Evolutionary conservation across 1,284 basidiomycete genomes (phyloP), one percentile per base, ranked within the genome.

Genomic region (Phellinidium pouzarii): DNA sequence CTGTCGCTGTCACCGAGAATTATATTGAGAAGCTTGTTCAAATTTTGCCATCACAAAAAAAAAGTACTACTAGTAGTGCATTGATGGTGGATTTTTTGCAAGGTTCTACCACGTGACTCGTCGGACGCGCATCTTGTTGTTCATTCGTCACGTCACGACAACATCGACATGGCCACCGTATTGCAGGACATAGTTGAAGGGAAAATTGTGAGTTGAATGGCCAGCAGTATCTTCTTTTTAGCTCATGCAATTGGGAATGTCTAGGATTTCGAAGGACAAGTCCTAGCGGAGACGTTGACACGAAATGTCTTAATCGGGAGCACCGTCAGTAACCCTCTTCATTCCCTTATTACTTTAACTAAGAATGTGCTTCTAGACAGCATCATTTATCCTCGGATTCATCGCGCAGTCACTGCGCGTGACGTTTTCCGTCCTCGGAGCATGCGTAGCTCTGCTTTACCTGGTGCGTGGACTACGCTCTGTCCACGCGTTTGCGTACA

Each of bases 251-350:
- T 31, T 31, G 6, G 29, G 5, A 31, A 3, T 2, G 31, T 5
- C 14, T 52, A 89, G 86, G 87, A 89, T 64, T 89, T 87, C 66
- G 76, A 80, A 59, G 86, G 86, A 1, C 86, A 89, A 62, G 76
- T 75, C 56, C 62, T 69, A 22, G 79, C 78, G 0, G 86, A 88
- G 55, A 61, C 69, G 48, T 69, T 84, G 26, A 62, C 73, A 29
- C 73, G 73, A 26, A 62, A 77, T 20, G 22, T 48, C n/a, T 22
- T 43, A 40, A 31, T 53, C 70, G 62, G 14, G 23, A 17, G 12
- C 17, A 6, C 14, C 38, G 37, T 42, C 38, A 45, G 31, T 14
- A 22, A 22, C 41, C 27, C 19, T 40, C 5, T 8, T 17, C 37
- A 11, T 2, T 3, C 4, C 42, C 22, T 7, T 25, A 7, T 20